Percentiles rank a stretch among this genome's conserved stretches.
phyloP scores from a whole-genome alignment of 2,329 filamentous ascomycete genomes.

The Colletotrichum neosansevieriae region DNA sequence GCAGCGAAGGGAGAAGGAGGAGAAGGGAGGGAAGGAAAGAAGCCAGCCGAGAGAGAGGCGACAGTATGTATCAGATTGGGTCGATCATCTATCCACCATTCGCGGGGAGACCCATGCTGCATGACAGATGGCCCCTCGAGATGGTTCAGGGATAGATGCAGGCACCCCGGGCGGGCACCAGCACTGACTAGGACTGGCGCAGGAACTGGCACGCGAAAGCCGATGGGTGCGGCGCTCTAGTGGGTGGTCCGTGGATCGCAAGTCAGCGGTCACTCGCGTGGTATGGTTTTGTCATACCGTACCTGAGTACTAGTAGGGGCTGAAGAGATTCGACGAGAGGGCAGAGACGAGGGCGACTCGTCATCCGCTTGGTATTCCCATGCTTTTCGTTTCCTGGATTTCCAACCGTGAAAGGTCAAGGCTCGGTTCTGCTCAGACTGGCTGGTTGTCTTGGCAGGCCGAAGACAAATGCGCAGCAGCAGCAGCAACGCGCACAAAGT shows the following conservation, averaged over 20 bases:
- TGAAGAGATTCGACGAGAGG: conserved; percentile 1
- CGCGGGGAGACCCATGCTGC: conserved; percentile 41
- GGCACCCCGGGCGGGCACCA: conserved; percentile 39
- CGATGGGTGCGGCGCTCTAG: conserved; percentile 38
- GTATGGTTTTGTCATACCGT: conserved; percentile 23
- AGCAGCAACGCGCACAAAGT: background rate
- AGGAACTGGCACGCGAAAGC: conserved; percentile 41
- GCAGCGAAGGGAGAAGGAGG: conserved; percentile 29
- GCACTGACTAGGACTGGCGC: conserved; percentile 40
- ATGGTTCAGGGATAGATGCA: conserved; percentile 39
- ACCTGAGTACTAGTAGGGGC: too few species aligned
- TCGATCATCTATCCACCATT: conserved; percentile 39
- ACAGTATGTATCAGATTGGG: conserved; percentile 42
- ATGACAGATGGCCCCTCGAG: conserved; percentile 37
- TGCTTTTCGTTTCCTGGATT: conserved; percentile 9
- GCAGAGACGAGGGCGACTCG: conserved; percentile 1
- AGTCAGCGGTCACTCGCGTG: conserved; percentile 28
- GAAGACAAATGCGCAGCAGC: conserved; percentile 26
- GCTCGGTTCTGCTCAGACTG: conserved; percentile 29
- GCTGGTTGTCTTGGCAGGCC: conserved; percentile 13
- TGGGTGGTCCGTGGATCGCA: conserved; percentile 36
- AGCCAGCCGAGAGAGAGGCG: conserved; percentile 36
- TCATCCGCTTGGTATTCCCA: background rate
- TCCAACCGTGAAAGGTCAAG: conserved; percentile 18
- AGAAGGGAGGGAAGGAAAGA: conserved; percentile 24